Conservation (phyloP, 345 rosid genomes). For the Corchorus olitorius region DNA sequence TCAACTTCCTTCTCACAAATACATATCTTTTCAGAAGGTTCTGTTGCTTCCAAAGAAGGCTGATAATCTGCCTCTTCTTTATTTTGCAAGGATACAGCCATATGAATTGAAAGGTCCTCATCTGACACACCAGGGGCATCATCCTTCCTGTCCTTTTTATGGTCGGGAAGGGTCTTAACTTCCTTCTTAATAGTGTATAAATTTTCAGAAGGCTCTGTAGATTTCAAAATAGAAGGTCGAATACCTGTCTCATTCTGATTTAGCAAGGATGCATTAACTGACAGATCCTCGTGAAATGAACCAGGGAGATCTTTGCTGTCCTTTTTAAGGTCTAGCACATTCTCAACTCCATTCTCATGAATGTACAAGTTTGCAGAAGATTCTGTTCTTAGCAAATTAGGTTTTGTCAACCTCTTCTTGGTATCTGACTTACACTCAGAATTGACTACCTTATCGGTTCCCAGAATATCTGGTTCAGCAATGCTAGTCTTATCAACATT, state of each 20-base stretch:
- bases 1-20: neutral
- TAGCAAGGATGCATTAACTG: constrained; percentile 41
- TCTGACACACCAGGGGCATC: constrained; percentile 36
- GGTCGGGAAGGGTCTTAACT: constrained; percentile 34
- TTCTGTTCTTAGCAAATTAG: constrained; percentile 15
- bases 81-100: constrained; percentile 43
- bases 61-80: constrained; percentile 37
- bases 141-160: constrained; percentile 24
- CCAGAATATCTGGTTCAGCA: constrained; percentile 42
- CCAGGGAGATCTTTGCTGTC: constrained; percentile 35
- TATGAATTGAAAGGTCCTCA: constrained; percentile 37
- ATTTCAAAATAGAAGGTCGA: constrained; percentile 24
- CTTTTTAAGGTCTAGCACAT: constrained; percentile 31
- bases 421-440: constrained; percentile 36
- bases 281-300: constrained; percentile 36
- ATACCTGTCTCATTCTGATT: constrained; percentile 40
- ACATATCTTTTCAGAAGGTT: neutral
- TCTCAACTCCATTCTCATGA: constrained; percentile 44
- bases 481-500: constrained; percentile 33
- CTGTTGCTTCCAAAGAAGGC: constrained; percentile 20
- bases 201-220: neutral
- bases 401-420: constrained; percentile 22
- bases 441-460: constrained; percentile 32
- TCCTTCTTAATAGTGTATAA: neutral
- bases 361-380: constrained; percentile 39